phyloP scores from a whole-genome alignment of 129 eudicot genomes.

The Mikania micrantha region DNA sequence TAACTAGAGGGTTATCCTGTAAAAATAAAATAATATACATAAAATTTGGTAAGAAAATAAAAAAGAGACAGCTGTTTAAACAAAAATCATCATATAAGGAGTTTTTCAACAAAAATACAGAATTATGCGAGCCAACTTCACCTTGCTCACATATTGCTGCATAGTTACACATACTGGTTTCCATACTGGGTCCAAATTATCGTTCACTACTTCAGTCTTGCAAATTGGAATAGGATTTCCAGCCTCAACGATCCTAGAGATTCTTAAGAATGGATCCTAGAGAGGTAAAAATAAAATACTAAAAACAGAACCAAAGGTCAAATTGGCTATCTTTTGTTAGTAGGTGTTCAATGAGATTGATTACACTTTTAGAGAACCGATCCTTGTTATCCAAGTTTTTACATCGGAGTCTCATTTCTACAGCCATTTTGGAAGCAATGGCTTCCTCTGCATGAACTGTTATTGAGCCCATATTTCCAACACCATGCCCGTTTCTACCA shows the following conservation, averaged over 20 bases:
- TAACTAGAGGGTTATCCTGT: slow-evolving; percentile 77
- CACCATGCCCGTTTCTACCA: slow-evolving; percentile 31
- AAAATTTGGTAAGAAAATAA: background rate
- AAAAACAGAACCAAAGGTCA: background rate
- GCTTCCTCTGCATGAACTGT: slow-evolving; percentile 89
- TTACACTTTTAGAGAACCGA: slow-evolving; percentile 83
- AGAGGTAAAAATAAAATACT: slow-evolving; percentile 1
- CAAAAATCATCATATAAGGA: background rate
- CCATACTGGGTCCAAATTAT: slow-evolving; percentile 88
- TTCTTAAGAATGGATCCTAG: slow-evolving; percentile 90
- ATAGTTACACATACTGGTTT: slow-evolving; percentile 62
- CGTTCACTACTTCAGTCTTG: slow-evolving; percentile 85
- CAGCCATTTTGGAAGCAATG: slow-evolving; percentile 60
- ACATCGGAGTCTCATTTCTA: slow-evolving; percentile 67
- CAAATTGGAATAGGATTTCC: slow-evolving; percentile 74
- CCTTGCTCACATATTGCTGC: slow-evolving; percentile 88
- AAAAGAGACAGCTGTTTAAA: background rate
- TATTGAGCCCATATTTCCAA: slow-evolving; percentile 53
- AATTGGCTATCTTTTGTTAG: background rate
- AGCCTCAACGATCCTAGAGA: slow-evolving; percentile 68
- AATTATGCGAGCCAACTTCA: slow-evolving; percentile 12
- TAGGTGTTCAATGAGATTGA: slow-evolving; percentile 12
- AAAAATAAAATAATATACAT: slow-evolving; percentile 3
- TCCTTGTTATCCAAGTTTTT: slow-evolving; percentile 75
- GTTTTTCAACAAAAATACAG: background rate